Evolutionary conservation across 192 early-diverging fungal genomes (phyloP), one percentile per base, ranked within the genome.

Genomic region (Linnemannia zychae): DNA sequence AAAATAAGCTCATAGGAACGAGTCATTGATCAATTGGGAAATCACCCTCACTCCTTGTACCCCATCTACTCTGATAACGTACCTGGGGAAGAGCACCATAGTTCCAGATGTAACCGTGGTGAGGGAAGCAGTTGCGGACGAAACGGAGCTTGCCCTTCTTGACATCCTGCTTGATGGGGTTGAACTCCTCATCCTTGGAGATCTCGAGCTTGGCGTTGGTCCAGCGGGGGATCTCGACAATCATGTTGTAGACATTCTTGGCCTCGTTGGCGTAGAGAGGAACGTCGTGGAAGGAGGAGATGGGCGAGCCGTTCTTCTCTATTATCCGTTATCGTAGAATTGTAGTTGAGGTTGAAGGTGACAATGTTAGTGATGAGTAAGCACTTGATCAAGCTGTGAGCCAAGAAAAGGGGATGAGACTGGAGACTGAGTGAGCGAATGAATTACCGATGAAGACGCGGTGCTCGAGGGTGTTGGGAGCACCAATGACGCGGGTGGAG

Each of bases 101-200:
- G 97, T 99, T 99, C 98, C 98, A 99, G 90, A 99, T 99, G 91
- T 99, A 99, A 75, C 98, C 98, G 89, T 99, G 95, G 93, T 99
- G 97, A 18, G 98, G 98, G 95, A 99, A 99, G 88, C 95, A 95
- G 94, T 99, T 99, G 88, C 96, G 94, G 77, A 99, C 98, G 89
- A 93, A 98, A 75, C 98, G 94, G 77, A 98, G 95, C 91, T 99
- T 99, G 84, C 98, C 98, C 93, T 99, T 99, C 94, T 99, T 99
- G 79, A 94, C 90, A 87, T 99, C 98, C 90, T 99, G 98, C 92
- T 97, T 95, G 92, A 99, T 99, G 71, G 98, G 98, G 94, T 99
- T 99, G 88, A 99, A 93, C 71, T 91, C 80, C 83, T 98, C 97
- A 81, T 99, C 97, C 91, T 97, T 99, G 91, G 93, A 94, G 88